Conservation (phyloP, 495 filamentous ascomycete species). For the Lophiotrema nucula region DNA sequence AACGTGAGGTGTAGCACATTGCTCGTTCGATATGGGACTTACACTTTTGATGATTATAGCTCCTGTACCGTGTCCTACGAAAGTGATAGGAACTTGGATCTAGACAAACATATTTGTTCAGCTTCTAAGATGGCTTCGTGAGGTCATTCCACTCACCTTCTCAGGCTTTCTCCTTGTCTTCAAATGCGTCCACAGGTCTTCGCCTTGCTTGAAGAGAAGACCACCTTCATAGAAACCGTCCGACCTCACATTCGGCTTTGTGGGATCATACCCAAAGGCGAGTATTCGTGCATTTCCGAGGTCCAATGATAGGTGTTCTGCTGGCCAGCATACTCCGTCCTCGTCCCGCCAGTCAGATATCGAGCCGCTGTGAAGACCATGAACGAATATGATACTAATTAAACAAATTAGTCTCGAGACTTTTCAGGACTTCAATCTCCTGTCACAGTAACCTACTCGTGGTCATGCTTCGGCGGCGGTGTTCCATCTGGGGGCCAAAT, state of each 20-base stretch:
- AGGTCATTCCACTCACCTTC: not conserved
- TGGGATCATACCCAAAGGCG: not conserved
- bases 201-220: not conserved
- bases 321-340: constrained; percentile 2
- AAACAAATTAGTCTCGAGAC: not conserved
- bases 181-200: not conserved
- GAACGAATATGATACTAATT: not conserved
- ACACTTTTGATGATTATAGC: constrained; percentile 1
- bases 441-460: not conserved
- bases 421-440: not conserved
- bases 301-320: not conserved
- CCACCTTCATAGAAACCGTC: constrained; percentile 1
- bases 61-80: constrained; percentile 1
- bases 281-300: not conserved
- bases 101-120: not conserved
- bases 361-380: not conserved
- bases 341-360: not conserved
- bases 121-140: not conserved
- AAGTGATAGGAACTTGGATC: not conserved
- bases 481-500: constrained; percentile 1
- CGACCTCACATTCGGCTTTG: not conserved
- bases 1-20: not conserved
- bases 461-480: not conserved
- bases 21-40: not conserved
- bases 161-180: not conserved